Evolutionary conservation across 2,329 filamentous ascomycete genomes (phyloP).

Genomic region (Aspergillus viridinutans): DNA sequence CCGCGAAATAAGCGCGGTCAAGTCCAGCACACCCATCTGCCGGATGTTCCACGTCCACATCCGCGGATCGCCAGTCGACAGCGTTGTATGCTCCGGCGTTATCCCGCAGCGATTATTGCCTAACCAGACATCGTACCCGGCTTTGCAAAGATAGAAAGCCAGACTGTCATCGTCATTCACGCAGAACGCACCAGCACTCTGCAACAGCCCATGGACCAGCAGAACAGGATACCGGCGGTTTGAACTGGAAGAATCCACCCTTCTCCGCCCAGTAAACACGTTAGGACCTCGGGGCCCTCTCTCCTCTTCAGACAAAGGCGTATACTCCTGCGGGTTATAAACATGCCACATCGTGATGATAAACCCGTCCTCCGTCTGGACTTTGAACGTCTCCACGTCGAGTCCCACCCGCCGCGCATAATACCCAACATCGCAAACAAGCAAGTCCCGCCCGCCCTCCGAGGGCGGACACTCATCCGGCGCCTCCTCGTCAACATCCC

Average conservation of each 20-base stretch:
- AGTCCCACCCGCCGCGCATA: slow-evolving; percentile 85
- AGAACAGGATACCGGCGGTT: slow-evolving; percentile 66
- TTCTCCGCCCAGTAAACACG: slow-evolving; percentile 52
- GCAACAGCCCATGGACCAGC: slow-evolving; percentile 81
- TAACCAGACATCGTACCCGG: slow-evolving; percentile 91
- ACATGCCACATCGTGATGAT: slow-evolving; percentile 86
- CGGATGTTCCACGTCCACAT: slow-evolving; percentile 98
- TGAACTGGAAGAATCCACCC: slow-evolving; percentile 13
- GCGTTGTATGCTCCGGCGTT: slow-evolving; percentile 66
- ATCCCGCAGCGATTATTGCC: slow-evolving; percentile 92
- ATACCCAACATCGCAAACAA: slow-evolving; percentile 75
- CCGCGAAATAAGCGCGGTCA: slow-evolving; percentile 73
- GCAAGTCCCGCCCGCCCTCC: slow-evolving; percentile 74
- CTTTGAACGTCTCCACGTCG: slow-evolving; percentile 75
- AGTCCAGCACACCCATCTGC: slow-evolving; percentile 86
- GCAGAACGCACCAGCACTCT: slow-evolving; percentile 84
- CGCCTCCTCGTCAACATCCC: slow-evolving; percentile 37
- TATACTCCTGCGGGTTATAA: slow-evolving; percentile 74
- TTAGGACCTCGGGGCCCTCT: slow-evolving; percentile 53
- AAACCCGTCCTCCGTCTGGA: slow-evolving; percentile 92
- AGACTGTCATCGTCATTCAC: slow-evolving; percentile 84
- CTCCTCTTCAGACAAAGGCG: slow-evolving; percentile 46
- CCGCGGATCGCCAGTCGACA: slow-evolving; percentile 71
- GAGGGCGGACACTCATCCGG: slow-evolving; percentile 62
- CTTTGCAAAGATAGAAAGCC: slow-evolving; percentile 88